Base-by-base conservation (phyloP, 805 yeast species). In the Limtongozyma cylindracea region DNA sequence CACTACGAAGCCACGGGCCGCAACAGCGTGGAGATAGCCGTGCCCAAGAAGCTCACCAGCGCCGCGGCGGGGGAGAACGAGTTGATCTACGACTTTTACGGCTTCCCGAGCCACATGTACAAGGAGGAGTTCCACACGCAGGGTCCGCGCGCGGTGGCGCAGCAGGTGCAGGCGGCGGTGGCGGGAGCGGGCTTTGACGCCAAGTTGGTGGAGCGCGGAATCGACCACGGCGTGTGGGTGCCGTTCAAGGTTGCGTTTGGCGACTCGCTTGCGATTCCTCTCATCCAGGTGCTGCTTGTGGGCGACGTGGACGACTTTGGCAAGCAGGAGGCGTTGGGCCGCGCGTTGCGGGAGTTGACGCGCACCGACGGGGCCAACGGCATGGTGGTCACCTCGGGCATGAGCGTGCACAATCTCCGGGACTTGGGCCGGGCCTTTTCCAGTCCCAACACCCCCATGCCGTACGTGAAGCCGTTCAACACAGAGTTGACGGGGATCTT, bases 221-320 rank as follows among this genome's bases (percentile, higher is more conserved):
- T 76, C 12, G 91, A 74, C 37, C 91, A 74, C 43, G 91, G 91
- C 5, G 68, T 54, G 6, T 74, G 84, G 78, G 80, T 70, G 5
- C 84, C 84, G 2, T 51, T 68, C 27, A 64, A 70, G 34, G 72
- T 69, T 12, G 77, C 76, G 6, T 71, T 73, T 25, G 34, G 45
- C 5, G 38, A 38, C 29, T 57, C 55, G 14, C 44, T 53, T 13
- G 15, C 15, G 15, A 6, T 13, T 5, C 55, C 67, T 1, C 28
- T 61, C 21, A 41, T 63, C 25, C 67, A 61, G 36, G 55, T 63
- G 0, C 57, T 67, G 2, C 37, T 62, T 16, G 43, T 61, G 3
- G 43, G 45, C 1, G 32, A 49, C 1, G 43, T 47, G 5, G 25
- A 28, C 8, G 53, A 47, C 25, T 51, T 60, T 31, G 49, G 43